Evolutionary conservation across 176 grass and related monocot species (phyloP).

Genomic region (Cenchrus americanus): DNA sequence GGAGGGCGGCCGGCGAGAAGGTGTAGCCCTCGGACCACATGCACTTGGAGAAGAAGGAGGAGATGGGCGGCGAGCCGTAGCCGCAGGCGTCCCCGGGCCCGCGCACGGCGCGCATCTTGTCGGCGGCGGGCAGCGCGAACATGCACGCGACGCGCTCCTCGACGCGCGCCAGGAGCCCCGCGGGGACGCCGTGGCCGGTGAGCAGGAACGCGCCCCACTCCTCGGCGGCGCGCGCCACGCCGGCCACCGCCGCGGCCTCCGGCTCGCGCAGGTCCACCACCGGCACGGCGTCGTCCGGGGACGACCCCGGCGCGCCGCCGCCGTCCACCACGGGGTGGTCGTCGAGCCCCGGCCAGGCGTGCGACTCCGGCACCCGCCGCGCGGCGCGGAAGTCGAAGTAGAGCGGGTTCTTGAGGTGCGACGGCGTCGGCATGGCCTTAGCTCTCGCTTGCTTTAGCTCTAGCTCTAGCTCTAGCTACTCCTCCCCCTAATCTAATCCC

Average conservation of each 20-base stretch:
- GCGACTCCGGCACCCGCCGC: constrained; percentile 77
- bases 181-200: constrained; percentile 54
- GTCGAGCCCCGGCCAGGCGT: constrained; percentile 72
- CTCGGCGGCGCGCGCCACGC: constrained; percentile 60
- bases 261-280: constrained; percentile 63
- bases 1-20: constrained; percentile 67
- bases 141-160: constrained; percentile 67
- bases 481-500: too few species aligned
- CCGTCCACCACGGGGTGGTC: constrained; percentile 67
- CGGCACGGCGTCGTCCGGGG: constrained; percentile 59
- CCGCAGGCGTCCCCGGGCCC: constrained; percentile 63
- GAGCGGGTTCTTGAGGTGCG: constrained; percentile 53
- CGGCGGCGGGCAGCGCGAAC: constrained; percentile 73
- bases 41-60: constrained; percentile 97
- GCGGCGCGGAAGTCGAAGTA: constrained; percentile 54
- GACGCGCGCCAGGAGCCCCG: constrained; percentile 49
- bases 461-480: too few species aligned
- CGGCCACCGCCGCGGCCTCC: not conserved
- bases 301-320: constrained; percentile 1
- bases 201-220: constrained; percentile 90
- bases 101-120: constrained; percentile 75
- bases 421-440: constrained; percentile 55
- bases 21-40: constrained; percentile 99
- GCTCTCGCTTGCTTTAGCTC: not conserved
- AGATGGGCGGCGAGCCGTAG: constrained; percentile 90